A percentile compares a stretch with the other conserved stretches of the same genome.
These are phyloP conservation scores for Pythium biforme DNA, from an alignment of 352 stramenopile genomes.

Conservation along the genomic window DNA sequence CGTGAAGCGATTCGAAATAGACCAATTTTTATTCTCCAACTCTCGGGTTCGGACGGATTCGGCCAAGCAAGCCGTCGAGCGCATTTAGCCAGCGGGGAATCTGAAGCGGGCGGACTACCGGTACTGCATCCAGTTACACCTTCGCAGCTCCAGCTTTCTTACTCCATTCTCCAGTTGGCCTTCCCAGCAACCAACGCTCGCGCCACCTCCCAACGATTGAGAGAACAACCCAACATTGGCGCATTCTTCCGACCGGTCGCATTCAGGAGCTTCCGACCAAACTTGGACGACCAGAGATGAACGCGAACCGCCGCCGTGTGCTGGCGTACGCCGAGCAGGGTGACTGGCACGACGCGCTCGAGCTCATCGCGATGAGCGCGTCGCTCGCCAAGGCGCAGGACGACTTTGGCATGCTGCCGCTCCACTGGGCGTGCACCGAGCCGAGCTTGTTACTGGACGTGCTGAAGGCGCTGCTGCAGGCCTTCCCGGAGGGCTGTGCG, in stretches of 20 bases:
- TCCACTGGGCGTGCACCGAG: conserved; percentile 85
- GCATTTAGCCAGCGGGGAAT: conserved; percentile 1
- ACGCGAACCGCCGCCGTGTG: conserved; percentile 41
- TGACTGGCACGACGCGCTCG: conserved; percentile 58
- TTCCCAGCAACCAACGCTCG: too few relatives aligned
- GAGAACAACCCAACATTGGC: background rate
- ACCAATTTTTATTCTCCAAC: conserved; percentile 1
- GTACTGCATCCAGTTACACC: background rate
- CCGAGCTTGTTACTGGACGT: conserved; percentile 42
- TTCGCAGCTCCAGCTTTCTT: background rate
- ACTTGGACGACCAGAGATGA: too few relatives aligned
- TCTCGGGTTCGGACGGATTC: background rate
- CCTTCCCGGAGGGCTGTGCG: conserved; percentile 54
- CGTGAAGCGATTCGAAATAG: conserved; percentile 18
- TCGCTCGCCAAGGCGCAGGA: conserved; percentile 64
- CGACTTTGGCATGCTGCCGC: conserved; percentile 81
- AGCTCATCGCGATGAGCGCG: conserved; percentile 35
- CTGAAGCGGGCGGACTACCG: conserved; percentile 1
- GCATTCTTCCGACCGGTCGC: too few relatives aligned
- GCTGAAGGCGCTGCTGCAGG: conserved; percentile 42
- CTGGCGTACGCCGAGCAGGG: conserved; percentile 61
- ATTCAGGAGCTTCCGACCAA: background rate
- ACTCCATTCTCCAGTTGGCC: background rate
- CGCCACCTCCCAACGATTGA: background rate
- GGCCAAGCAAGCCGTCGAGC: background rate